Conservation (phyloP, 345 rosid genomes). For the Sapria himalayana region DNA sequence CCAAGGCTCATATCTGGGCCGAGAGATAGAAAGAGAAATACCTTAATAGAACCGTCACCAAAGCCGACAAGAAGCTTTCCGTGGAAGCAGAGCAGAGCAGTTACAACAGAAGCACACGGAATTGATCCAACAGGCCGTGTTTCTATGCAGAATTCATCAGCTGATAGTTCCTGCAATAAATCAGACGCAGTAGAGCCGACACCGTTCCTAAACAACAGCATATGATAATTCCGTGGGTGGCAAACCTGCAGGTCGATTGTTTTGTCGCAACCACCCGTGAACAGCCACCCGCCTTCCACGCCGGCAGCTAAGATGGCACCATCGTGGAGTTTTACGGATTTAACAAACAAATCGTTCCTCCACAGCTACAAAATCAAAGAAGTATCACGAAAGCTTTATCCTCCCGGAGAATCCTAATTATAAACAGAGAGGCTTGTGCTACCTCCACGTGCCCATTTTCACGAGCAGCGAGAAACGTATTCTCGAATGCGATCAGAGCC, state of each 20-base stretch:
- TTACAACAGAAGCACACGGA: conserved; percentile 39
- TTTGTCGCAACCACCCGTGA: conserved; percentile 85
- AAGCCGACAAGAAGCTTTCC: conserved; percentile 70
- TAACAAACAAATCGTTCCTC: conserved; percentile 42
- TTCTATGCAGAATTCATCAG: conserved; percentile 42
- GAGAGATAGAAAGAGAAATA: conserved; percentile 7
- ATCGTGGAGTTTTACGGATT: conserved; percentile 26
- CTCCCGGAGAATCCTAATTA: background rate
- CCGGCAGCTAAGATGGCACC: conserved; percentile 42
- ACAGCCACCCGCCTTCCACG: conserved; percentile 42
- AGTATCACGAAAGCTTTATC: conserved; percentile 1
- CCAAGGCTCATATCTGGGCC: too few species aligned
- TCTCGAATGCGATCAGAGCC: conserved; percentile 26
- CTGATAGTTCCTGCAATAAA: conserved; percentile 50
- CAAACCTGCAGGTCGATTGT: conserved; percentile 39
- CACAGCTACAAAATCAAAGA: conserved; percentile 55
- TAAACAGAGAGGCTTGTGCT: background rate
- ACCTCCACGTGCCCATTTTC: conserved; percentile 77
- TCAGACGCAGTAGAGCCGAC: too few species aligned
- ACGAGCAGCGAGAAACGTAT: conserved; percentile 39
- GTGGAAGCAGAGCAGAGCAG: conserved; percentile 43
- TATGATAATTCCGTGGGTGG: too few species aligned
- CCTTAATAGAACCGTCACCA: conserved; percentile 51
- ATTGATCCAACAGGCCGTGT: conserved; percentile 41
- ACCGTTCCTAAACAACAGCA: too few species aligned